phyloP scores from a whole-genome alignment of 306 rosid species.

The Quercus bicolor region DNA sequence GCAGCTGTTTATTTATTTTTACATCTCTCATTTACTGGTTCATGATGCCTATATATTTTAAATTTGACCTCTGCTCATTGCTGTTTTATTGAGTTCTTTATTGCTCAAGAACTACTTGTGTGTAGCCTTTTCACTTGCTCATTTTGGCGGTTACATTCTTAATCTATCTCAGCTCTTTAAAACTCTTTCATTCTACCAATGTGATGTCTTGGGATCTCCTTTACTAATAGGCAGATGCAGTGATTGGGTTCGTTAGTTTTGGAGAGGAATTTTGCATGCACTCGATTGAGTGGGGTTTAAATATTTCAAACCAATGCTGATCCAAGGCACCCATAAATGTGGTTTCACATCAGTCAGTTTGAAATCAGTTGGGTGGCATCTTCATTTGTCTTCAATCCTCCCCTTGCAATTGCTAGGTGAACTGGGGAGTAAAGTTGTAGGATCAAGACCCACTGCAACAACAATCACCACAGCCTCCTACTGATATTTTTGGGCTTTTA shows the following conservation, averaged over 20 bases:
- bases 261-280: not conserved
- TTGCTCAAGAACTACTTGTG: not conserved
- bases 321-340: too few species aligned
- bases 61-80: not conserved
- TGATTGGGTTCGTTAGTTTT: not conserved
- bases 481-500: too few species aligned
- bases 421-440: too few species aligned
- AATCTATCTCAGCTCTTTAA: not conserved
- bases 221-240: too few species aligned
- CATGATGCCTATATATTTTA: not conserved
- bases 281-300: too few species aligned
- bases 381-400: too few species aligned
- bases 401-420: too few species aligned
- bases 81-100: not conserved
- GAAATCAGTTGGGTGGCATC: too few species aligned
- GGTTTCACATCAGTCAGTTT: too few species aligned
- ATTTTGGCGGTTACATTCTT: not conserved
- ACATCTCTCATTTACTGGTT: not conserved
- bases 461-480: too few species aligned
- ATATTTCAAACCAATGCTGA: too few species aligned
- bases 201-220: not conserved
- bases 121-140: not conserved
- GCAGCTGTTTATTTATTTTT: conserved; percentile 9
- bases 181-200: not conserved
- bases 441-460: too few species aligned